Evolutionary conservation across 1,284 basidiomycete species (phyloP).

Genomic region (Erythrobasidium hasegawianum): DNA sequence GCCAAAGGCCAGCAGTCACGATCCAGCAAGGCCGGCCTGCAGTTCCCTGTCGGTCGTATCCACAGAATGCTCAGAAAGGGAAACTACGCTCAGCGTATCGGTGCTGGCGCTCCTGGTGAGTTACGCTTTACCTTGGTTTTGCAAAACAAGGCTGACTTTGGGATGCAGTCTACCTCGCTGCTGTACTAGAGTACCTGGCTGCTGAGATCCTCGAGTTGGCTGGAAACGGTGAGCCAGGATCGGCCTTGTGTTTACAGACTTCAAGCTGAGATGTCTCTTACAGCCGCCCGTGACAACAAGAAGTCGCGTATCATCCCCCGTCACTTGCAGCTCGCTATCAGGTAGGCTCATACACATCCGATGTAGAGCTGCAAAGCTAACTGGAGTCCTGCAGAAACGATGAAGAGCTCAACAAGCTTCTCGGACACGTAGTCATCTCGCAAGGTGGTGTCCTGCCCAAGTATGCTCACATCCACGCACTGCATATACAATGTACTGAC

Average conservation of each 20-base stretch:
- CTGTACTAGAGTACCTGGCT: conserved; percentile 75
- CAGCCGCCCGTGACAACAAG: conserved; percentile 64
- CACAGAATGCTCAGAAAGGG: conserved; percentile 80
- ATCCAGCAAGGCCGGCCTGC: conserved; percentile 77
- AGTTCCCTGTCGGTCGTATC: conserved; percentile 81
- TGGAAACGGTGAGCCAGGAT: conserved; percentile 58
- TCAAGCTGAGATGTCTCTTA: neutral
- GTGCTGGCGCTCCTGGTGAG: conserved; percentile 35
- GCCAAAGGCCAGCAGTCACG: conserved; percentile 55
- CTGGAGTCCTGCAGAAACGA: too few species aligned
- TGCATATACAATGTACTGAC: too few species aligned
- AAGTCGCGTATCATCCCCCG: conserved; percentile 87
- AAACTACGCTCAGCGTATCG: conserved; percentile 55
- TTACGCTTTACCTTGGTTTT: neutral
- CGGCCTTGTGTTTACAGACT: neutral
- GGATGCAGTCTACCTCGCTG: conserved; percentile 55
- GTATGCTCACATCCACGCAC: conserved; percentile 1
- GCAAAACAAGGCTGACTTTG: conserved; percentile 11
- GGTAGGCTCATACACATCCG: too few species aligned
- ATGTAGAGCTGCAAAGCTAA: too few species aligned
- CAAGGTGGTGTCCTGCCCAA: conserved; percentile 75
- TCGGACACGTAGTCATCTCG: conserved; percentile 80
- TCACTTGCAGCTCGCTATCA: conserved; percentile 83
- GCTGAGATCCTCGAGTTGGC: conserved; percentile 85
- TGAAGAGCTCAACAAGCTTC: conserved; percentile 62